Percentiles rank a stretch among this genome's conserved stretches.
These are phyloP conservation scores for Nicotiana obtusifolia DNA, from an alignment of 257 asterid genomes.

Conservation along the genomic window DNA sequence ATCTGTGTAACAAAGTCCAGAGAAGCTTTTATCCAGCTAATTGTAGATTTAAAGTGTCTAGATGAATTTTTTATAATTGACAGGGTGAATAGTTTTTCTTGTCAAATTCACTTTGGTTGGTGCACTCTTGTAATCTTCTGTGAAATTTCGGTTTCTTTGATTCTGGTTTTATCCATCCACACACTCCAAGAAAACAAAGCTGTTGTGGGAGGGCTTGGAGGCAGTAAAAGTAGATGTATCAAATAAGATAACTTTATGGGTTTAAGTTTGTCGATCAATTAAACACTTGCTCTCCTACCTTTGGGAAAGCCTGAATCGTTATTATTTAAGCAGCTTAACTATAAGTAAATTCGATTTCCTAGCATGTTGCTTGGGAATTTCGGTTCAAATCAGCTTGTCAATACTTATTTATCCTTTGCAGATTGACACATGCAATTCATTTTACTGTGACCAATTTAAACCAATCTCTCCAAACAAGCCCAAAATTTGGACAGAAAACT, in stretches of 20 bases:
- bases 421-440: slow-evolving; percentile 90
- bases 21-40: not conserved
- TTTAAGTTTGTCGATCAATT: not conserved
- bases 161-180: not conserved
- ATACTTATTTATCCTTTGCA: slow-evolving; percentile 24
- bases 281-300: not conserved
- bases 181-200: not conserved
- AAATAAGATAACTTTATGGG: not conserved
- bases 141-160: not conserved
- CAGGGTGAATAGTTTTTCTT: not conserved
- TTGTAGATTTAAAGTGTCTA: not conserved
- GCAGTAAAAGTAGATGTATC: not conserved
- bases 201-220: not conserved
- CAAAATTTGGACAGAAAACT: slow-evolving; percentile 91
- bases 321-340: not conserved
- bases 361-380: not conserved
- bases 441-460: slow-evolving; percentile 79
- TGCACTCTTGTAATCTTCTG: not conserved
- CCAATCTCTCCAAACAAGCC: slow-evolving; percentile 75
- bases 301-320: not conserved
- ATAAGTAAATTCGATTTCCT: not conserved
- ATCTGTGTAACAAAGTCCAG: not conserved
- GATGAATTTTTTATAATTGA: not conserved
- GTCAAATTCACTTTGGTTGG: not conserved
- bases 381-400: slow-evolving; percentile 11